Conservation (phyloP, 2,329 filamentous ascomycete species). For the Aspergillus cejpii region DNA sequence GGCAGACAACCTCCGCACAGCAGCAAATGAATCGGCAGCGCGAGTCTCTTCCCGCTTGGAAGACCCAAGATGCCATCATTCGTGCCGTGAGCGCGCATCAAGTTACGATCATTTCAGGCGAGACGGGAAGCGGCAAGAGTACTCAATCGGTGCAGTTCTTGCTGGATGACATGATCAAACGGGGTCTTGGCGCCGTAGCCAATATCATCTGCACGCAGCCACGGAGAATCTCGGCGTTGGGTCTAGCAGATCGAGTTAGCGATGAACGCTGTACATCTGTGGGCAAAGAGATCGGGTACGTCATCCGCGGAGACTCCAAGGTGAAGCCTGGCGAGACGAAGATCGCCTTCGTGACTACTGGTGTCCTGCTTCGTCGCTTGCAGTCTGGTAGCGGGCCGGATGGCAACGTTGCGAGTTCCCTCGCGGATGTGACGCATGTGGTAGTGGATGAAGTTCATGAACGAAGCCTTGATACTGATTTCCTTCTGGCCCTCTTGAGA, state of each 20-base stretch:
- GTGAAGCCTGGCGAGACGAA: slow-evolving; percentile 64
- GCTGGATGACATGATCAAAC: slow-evolving; percentile 77
- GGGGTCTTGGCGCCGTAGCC: slow-evolving; percentile 64
- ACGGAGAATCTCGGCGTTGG: slow-evolving; percentile 85
- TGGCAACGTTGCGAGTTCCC: slow-evolving; percentile 70
- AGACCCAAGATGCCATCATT: slow-evolving; percentile 69
- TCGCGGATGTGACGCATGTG: slow-evolving; percentile 88
- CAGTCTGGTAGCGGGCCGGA: slow-evolving; percentile 78
- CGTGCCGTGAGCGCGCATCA: slow-evolving; percentile 67
- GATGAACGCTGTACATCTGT: slow-evolving; percentile 78
- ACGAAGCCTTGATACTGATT: slow-evolving; percentile 88
- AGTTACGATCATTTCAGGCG: slow-evolving; percentile 93
- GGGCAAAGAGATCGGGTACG: slow-evolving; percentile 84
- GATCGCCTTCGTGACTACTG: slow-evolving; percentile 93
- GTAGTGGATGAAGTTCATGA: slow-evolving; percentile 97
- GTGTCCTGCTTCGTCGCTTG: slow-evolving; percentile 82
- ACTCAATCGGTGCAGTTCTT: slow-evolving; percentile 96
- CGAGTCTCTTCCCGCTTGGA: slow-evolving; percentile 78
- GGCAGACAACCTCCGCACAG: slow-evolving; percentile 59
- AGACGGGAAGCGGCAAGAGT: slow-evolving; percentile 94
- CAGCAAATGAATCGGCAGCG: slow-evolving; percentile 69
- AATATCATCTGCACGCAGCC: slow-evolving; percentile 97
- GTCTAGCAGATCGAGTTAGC: slow-evolving; percentile 86
- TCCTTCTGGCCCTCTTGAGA: slow-evolving; percentile 77
- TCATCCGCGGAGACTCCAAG: slow-evolving; percentile 84